These are phyloP conservation scores for Agrostemma githago DNA, from an alignment of 148 eudicot genomes.

Conservation along the genomic window DNA sequence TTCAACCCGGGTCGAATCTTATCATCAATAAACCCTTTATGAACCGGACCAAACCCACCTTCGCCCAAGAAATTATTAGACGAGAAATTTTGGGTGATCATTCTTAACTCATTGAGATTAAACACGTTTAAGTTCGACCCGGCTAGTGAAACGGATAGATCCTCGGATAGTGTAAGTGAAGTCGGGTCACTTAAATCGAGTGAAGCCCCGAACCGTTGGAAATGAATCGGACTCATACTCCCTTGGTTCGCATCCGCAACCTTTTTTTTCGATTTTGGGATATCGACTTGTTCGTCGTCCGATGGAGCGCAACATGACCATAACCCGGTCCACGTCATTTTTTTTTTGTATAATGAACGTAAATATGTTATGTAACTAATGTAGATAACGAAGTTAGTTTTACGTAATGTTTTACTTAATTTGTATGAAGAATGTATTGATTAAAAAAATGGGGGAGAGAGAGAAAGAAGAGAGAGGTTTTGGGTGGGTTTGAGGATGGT, in stretches of 20 bases:
- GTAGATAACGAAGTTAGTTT: background rate
- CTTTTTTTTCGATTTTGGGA: conserved; percentile 11
- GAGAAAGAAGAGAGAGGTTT: background rate
- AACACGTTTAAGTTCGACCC: conserved; percentile 68
- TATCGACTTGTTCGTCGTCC: background rate
- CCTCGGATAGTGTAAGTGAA: conserved; percentile 49
- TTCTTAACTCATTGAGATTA: conserved; percentile 57
- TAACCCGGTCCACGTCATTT: background rate
- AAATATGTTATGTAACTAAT: background rate
- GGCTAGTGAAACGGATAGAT: conserved; percentile 60
- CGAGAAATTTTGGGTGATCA: conserved; percentile 70
- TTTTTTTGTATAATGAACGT: background rate
- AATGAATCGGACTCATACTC: conserved; percentile 16
- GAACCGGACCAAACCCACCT: conserved; percentile 98
- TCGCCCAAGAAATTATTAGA: conserved; percentile 72
- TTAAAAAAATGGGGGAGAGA: conserved; percentile 2
- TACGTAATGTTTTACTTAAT: background rate
- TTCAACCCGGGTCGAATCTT: conserved; percentile 72
- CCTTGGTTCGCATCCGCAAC: conserved; percentile 12
- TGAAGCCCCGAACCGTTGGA: conserved; percentile 32
- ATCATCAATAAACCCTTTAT: conserved; percentile 91
- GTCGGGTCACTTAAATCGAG: conserved; percentile 55
- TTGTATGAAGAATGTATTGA: background rate
- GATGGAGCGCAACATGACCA: background rate
- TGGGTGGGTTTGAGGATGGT: conserved; percentile 15